phyloP scores from a whole-genome alignment of 257 asterid species.

The Lithospermum erythrorhizon region DNA sequence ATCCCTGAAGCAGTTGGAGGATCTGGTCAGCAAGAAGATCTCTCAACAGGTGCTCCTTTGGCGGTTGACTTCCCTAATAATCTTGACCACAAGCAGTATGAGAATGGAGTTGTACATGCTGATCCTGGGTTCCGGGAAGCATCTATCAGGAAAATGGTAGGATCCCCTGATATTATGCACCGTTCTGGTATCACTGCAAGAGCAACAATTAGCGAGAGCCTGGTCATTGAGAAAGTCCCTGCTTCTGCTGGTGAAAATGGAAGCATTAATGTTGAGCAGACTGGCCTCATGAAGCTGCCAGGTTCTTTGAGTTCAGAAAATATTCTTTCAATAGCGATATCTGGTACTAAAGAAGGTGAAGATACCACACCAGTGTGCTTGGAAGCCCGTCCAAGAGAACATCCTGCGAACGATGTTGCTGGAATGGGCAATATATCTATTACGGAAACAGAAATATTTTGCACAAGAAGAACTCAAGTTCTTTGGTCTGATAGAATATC shows the following conservation, averaged over 20 bases:
- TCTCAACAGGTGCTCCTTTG: constrained; percentile 34
- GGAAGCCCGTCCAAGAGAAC: constrained; percentile 88
- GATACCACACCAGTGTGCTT: constrained; percentile 53
- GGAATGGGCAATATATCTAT: constrained; percentile 50
- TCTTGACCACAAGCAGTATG: constrained; percentile 30
- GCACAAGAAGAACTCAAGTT: constrained; percentile 48
- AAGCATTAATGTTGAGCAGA: constrained; percentile 44
- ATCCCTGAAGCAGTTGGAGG: constrained; percentile 97
- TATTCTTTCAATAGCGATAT: constrained; percentile 54
- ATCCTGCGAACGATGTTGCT: constrained; percentile 57
- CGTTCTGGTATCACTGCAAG: constrained; percentile 64
- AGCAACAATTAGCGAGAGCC: constrained; percentile 68
- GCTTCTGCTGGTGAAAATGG: constrained; percentile 48
- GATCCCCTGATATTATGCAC: constrained; percentile 40
- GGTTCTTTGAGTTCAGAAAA: constrained; percentile 23
- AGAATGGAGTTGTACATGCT: constrained; percentile 26
- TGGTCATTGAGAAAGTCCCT: constrained; percentile 77
- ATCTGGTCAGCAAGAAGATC: constrained; percentile 34
- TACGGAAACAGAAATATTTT: constrained; percentile 73
- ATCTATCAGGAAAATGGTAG: constrained; percentile 29
- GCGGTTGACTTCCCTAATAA: constrained; percentile 34
- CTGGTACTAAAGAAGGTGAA: constrained; percentile 63
- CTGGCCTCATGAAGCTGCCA: constrained; percentile 27
- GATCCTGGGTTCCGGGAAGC: constrained; percentile 39
- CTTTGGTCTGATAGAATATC: constrained; percentile 91